Base-by-base conservation (phyloP, 1,139 yeast species). In the Pichia sp. region DNA sequence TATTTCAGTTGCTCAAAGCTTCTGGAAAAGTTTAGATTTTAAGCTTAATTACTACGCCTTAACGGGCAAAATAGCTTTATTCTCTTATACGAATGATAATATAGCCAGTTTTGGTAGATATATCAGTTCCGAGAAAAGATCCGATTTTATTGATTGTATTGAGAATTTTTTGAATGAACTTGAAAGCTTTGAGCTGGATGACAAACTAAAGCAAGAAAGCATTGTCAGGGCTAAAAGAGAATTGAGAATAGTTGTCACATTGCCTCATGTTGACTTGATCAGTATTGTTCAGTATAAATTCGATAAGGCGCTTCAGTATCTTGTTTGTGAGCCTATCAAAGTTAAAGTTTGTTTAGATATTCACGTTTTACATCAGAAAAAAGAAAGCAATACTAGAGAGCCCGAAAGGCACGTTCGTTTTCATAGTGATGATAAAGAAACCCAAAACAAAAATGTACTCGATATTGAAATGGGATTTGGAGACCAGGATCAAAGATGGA, bases 261-360 rank as follows among this genome's bases (percentile, higher is more conserved):
- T 79, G 27, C 85, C 85, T 0, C 55, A 64, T 3, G 66, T 77
- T 28, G 71, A 75, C 48, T 66, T 71, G 36, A 65, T 79, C 27
- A 83, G 78, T 47, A 60, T 69, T 3, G 71, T 75, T 9, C 76
- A 73, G 50, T 68, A 74, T 46, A 57, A 66, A 1, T 71, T 67
- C 46, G 66, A 67, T 2, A 62, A 61, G 40, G 60, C 63, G 29
- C 49, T 64, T 4, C 75, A 71, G 42, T 80, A 71, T 51, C 60
- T 72, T 8, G 80, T 85, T 2, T 94, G 95, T 2, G 81, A 77
- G 42, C 79, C 85, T 0, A 74, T 85, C 27, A 54, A 62, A 0
- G 68, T 72, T 3, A 61, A 57, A 4, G 60, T 85, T 27, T 55
- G 49, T 0, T 41, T 59, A 27, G 45, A 46, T 33, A 51, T 57